phyloP scores from a whole-genome alignment of 225 moss, liverwort and hornwort genomes.

The Antitrichia curtipendula region DNA sequence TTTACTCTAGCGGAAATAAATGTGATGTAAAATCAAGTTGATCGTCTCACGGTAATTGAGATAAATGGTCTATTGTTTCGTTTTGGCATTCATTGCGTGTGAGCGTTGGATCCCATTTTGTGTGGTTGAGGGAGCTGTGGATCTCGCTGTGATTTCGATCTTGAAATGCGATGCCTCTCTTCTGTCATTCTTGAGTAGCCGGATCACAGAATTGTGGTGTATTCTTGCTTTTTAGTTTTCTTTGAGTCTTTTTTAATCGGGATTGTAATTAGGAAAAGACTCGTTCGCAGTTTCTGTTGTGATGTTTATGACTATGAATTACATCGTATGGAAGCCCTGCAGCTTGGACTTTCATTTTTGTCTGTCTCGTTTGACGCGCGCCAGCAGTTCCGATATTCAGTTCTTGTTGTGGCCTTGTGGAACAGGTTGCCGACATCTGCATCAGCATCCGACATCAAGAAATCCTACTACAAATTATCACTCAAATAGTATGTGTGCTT shows the following conservation, averaged over 20 bases:
- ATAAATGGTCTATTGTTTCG: not conserved
- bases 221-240: not conserved
- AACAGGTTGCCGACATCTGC: conserved; percentile 74
- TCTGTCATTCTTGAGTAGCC: not conserved
- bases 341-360: not conserved
- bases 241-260: not conserved
- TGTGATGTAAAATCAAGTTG: not conserved
- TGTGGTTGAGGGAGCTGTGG: not conserved
- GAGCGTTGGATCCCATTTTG: not conserved
- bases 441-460: conserved; percentile 85
- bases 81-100: not conserved
- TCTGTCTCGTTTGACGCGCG: not conserved
- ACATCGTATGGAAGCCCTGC: not conserved
- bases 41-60: not conserved
- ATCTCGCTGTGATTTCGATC: not conserved
- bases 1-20: not conserved
- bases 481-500: conserved; percentile 68
- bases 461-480: conserved; percentile 88
- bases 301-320: not conserved
- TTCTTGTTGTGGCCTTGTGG: not conserved
- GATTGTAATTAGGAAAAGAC: not conserved
- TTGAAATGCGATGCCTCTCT: not conserved
- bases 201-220: not conserved
- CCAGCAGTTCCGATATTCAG: not conserved
- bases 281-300: not conserved